These are phyloP conservation scores for Spathaspora gorwiae DNA, from an alignment of 805 yeast species.

Conservation along the genomic window DNA sequence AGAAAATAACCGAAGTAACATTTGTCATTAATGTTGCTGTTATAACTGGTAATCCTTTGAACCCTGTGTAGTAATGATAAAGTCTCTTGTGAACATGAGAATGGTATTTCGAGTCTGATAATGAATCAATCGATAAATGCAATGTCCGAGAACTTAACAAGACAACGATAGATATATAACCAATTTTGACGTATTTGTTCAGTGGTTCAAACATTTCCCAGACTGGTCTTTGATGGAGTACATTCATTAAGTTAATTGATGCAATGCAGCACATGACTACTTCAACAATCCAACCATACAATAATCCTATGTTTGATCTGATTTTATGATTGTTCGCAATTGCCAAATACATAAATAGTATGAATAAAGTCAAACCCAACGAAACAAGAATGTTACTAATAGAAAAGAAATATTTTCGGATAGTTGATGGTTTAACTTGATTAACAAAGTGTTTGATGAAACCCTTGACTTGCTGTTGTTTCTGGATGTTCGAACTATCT, in stretches of 20 bases:
- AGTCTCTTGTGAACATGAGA: constrained; percentile 18
- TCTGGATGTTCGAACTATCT: neutral
- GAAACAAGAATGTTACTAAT: constrained; percentile 1
- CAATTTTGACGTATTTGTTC: constrained; percentile 17
- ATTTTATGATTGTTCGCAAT: constrained; percentile 32
- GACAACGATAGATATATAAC: constrained; percentile 20
- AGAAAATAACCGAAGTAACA: constrained; percentile 8
- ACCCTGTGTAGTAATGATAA: constrained; percentile 26
- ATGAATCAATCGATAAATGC: constrained; percentile 22
- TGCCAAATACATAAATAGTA: constrained; percentile 21
- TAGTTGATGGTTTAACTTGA: neutral
- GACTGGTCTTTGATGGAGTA: constrained; percentile 11
- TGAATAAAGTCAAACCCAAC: constrained; percentile 6
- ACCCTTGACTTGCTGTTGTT: neutral
- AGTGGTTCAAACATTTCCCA: constrained; percentile 30
- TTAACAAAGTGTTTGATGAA: neutral
- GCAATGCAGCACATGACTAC: constrained; percentile 23
- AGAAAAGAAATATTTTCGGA: constrained; percentile 4
- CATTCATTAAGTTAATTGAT: constrained; percentile 20
- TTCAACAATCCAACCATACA: constrained; percentile 33
- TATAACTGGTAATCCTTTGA: constrained; percentile 21
- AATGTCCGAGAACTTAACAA: constrained; percentile 27
- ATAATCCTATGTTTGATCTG: constrained; percentile 30
- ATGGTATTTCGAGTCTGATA: constrained; percentile 20
- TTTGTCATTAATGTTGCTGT: constrained; percentile 19